These are phyloP conservation scores for Spatholobus suberectus DNA, from an alignment of 306 rosid species.

Conservation along the genomic window DNA sequence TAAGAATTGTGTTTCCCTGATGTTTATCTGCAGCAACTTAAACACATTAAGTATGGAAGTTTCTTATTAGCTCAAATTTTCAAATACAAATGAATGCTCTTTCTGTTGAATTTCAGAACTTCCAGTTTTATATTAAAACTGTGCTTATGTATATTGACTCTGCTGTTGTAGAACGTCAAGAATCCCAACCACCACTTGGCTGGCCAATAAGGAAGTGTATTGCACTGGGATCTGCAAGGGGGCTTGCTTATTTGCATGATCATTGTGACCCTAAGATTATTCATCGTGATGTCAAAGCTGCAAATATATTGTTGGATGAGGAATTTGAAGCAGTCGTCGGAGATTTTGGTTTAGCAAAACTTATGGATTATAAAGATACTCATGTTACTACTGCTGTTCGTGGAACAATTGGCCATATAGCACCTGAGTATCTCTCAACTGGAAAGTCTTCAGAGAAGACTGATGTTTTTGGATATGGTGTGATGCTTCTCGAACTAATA, in stretches of 20 bases:
- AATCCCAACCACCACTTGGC: conserved; percentile 65
- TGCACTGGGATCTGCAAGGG: conserved; percentile 91
- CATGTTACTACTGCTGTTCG: conserved; percentile 94
- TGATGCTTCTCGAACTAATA: conserved; percentile 94
- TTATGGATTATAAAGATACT: conserved; percentile 94
- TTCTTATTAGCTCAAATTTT: conserved; percentile 27
- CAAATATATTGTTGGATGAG: conserved; percentile 91
- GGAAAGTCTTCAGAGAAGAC: conserved; percentile 96
- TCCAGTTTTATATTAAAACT: not conserved
- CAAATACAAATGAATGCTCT: conserved; percentile 23
- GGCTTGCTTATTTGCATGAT: conserved; percentile 94
- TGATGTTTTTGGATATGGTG: conserved; percentile 98
- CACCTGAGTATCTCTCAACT: conserved; percentile 94
- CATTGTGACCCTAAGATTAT: conserved; percentile 96
- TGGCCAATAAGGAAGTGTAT: conserved; percentile 72
- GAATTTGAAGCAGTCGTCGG: conserved; percentile 97
- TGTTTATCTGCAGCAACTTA: not conserved
- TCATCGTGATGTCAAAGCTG: conserved; percentile 96
- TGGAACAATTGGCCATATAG: conserved; percentile 94
- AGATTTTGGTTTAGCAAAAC: conserved; percentile 91
- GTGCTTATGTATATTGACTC: conserved; percentile 28
- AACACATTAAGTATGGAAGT: not conserved
- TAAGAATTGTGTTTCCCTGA: not conserved
- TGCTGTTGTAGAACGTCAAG: conserved; percentile 63
- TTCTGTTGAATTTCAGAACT: conserved; percentile 3